Evolutionary conservation across 1,284 basidiomycete genomes (phyloP).

Genomic region (Irpex sp.): DNA sequence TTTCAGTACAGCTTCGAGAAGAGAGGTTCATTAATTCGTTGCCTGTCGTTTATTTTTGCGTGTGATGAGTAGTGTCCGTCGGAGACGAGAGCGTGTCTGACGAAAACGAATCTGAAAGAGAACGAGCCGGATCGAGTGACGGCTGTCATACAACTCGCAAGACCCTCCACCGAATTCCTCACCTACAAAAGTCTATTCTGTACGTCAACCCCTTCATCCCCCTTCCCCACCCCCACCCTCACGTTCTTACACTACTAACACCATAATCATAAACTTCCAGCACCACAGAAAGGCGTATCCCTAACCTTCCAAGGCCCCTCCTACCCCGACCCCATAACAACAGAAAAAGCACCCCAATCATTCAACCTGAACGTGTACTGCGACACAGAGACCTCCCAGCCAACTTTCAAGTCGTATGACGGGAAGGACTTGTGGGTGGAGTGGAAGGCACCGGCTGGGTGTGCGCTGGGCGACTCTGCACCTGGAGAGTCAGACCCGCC

Average conservation of each 20-base stretch:
- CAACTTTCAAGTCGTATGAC: conserved; percentile 57
- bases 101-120: conserved; percentile 55
- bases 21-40: conserved; percentile 2
- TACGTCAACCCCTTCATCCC: conserved; percentile 31
- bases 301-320: conserved; percentile 53
- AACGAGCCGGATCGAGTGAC: conserved; percentile 50
- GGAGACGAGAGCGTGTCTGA: conserved; percentile 68
- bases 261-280: conserved; percentile 15
- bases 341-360: conserved; percentile 42
- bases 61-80: conserved; percentile 49
- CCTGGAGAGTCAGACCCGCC: conserved; percentile 22
- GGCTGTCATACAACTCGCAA: conserved; percentile 61
- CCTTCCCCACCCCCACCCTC: background rate
- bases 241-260: conserved; percentile 3
- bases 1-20: background rate
- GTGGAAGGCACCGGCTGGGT: conserved; percentile 55
- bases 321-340: conserved; percentile 44
- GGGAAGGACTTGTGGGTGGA: conserved; percentile 46
- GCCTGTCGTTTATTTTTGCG: conserved; percentile 48
- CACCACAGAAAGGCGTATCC: conserved; percentile 50
- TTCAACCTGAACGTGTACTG: conserved; percentile 61
- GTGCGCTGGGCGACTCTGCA: conserved; percentile 33
- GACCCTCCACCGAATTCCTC: conserved; percentile 37
- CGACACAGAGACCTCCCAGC: conserved; percentile 34
- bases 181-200: conserved; percentile 37